A percentile compares a stretch with the other conserved stretches of the same genome.
phyloP scores from a whole-genome alignment of 2,329 filamentous ascomycete species.

The Penicillium expansum region DNA sequence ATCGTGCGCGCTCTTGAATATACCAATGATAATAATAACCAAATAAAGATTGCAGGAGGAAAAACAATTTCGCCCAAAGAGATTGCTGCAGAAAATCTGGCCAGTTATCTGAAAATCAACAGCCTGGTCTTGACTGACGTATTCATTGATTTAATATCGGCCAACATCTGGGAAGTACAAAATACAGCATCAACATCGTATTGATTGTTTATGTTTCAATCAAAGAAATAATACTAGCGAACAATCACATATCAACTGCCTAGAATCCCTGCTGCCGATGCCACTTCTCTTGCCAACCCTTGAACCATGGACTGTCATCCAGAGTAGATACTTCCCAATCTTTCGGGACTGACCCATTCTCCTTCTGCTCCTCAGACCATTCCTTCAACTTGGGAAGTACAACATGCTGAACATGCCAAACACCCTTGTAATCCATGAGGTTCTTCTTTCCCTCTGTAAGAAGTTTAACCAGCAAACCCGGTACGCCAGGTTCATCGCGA shows the following conservation, averaged over 20 bases:
- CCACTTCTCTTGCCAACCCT: constrained; percentile 76
- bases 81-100: too few relatives aligned
- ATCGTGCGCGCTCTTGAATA: too few relatives aligned
- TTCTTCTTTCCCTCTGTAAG: constrained; percentile 67
- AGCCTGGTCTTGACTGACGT: too few relatives aligned
- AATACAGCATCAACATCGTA: too few relatives aligned
- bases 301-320: constrained; percentile 72
- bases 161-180: too few relatives aligned
- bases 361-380: constrained; percentile 66
- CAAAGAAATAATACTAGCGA: background rate
- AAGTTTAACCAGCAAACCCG: constrained; percentile 65
- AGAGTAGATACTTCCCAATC: constrained; percentile 68
- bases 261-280: constrained; percentile 60
- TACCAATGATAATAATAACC: too few relatives aligned
- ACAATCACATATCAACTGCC: constrained; percentile 1
- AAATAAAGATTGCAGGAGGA: too few relatives aligned
- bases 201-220: too few relatives aligned
- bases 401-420: constrained; percentile 74
- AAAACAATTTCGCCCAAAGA: too few relatives aligned
- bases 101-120: too few relatives aligned
- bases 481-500: constrained; percentile 69
- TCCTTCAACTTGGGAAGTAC: constrained; percentile 62
- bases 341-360: constrained; percentile 57
- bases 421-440: constrained; percentile 77
- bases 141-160: too few relatives aligned